Conservation (phyloP, 129 eudicot genomes). For the Lactuca sativa region DNA sequence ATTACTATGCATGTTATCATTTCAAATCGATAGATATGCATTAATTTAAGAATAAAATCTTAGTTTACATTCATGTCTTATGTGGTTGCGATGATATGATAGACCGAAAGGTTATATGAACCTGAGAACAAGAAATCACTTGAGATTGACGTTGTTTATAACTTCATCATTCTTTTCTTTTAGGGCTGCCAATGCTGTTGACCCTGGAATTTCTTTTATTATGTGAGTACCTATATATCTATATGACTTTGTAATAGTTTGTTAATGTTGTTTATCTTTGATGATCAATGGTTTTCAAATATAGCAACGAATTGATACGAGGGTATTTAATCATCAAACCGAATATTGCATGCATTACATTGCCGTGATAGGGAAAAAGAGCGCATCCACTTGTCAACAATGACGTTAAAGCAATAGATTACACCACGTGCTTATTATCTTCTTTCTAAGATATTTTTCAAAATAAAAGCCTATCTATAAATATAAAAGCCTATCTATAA, state of each 20-base stretch:
- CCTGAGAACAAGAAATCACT: background rate
- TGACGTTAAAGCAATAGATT: background rate
- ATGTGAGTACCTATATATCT: too few relatives aligned
- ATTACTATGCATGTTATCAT: background rate
- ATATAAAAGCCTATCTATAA: too few relatives aligned
- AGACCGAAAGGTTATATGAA: background rate
- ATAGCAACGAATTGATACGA: background rate
- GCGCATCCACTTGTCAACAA: background rate
- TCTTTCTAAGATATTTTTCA: background rate
- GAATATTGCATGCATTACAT: background rate
- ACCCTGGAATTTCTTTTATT: too few relatives aligned
- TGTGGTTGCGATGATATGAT: background rate
- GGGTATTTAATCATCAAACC: background rate
- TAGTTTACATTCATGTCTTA: background rate
- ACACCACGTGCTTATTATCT: background rate
- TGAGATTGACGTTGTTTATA: too few relatives aligned
- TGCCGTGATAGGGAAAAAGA: background rate
- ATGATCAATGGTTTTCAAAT: background rate
- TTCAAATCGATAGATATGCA: too few relatives aligned
- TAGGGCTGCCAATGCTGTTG: too few relatives aligned
- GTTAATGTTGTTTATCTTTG: too few relatives aligned
- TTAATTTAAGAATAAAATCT: too few relatives aligned
- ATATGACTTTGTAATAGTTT: too few relatives aligned
- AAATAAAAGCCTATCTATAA: too few relatives aligned
- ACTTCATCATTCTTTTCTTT: too few relatives aligned